These are phyloP conservation scores for Geopyxis carbonaria DNA, from an alignment of 495 filamentous ascomycete species.

Conservation along the genomic window DNA sequence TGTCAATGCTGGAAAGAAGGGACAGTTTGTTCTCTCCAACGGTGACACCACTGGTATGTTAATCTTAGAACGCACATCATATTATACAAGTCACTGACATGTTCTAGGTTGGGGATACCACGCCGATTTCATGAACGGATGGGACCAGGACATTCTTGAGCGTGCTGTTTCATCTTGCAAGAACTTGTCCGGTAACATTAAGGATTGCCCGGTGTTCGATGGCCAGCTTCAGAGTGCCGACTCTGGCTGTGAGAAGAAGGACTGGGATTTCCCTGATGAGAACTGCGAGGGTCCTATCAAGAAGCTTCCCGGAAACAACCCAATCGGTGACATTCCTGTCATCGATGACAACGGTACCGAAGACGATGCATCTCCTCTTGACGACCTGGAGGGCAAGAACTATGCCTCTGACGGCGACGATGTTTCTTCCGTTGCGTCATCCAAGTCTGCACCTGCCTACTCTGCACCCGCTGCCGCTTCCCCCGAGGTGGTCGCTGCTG, in stretches of 20 bases:
- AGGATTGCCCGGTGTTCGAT: conserved; percentile 14
- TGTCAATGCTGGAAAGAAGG: conserved; percentile 40
- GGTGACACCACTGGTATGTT: conserved; percentile 49
- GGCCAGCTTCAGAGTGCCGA: conserved; percentile 7
- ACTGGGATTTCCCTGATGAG: conserved; percentile 27
- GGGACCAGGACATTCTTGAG: conserved; percentile 48
- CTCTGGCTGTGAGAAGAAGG: conserved; percentile 13
- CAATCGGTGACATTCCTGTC: conserved; percentile 23
- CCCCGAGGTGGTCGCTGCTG: background rate
- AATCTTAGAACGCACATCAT: conserved; percentile 22
- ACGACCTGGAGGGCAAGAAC: background rate
- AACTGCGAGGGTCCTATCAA: conserved; percentile 27
- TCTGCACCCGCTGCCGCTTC: background rate
- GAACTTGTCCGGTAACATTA: conserved; percentile 15
- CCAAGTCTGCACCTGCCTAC: background rate
- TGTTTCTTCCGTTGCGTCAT: background rate
- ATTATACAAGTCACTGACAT: conserved; percentile 16
- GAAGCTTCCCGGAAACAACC: conserved; percentile 32
- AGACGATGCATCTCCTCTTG: background rate
- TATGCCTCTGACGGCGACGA: background rate
- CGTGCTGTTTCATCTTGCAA: conserved; percentile 36
- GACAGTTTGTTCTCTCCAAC: conserved; percentile 64
- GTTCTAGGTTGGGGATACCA: conserved; percentile 54
- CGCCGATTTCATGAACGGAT: conserved; percentile 71
- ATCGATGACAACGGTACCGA: conserved; percentile 9